Evolutionary conservation across 805 yeast genomes (phyloP).

Genomic region (Wickerhamomyces kurtzmanii): DNA sequence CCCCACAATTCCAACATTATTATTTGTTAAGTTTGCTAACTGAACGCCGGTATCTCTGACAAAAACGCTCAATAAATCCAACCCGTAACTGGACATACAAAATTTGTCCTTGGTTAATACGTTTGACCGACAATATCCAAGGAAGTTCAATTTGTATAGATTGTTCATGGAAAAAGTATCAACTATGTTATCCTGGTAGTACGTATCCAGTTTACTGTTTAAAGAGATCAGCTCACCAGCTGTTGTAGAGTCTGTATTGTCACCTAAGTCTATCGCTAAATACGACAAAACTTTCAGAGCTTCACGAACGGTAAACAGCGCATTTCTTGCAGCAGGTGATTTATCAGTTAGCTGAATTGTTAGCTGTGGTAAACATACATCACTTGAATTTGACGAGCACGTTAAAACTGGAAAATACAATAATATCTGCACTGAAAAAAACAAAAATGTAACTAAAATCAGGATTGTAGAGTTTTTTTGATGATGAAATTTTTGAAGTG

Average conservation of each 20-base stretch:
- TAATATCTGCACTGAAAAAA: too few relatives aligned
- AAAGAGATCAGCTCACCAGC: conserved; percentile 9
- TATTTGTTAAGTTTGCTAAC: conserved; percentile 28
- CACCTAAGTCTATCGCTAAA: conserved; percentile 34
- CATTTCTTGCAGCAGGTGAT: conserved; percentile 22
- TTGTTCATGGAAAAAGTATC: conserved; percentile 35
- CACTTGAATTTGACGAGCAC: conserved; percentile 19
- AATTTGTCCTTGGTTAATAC: conserved; percentile 8
- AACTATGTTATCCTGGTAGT: conserved; percentile 21
- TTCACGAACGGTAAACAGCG: conserved; percentile 26
- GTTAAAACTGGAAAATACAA: conserved; percentile 17
- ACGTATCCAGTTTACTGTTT: conserved; percentile 13
- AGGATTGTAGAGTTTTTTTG: too few relatives aligned
- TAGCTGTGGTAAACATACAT: conserved; percentile 32
- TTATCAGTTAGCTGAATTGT: conserved; percentile 28
- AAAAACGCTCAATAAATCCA: conserved; percentile 36
- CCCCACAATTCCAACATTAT: conserved; percentile 28
- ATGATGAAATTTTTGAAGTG: too few relatives aligned
- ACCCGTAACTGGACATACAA: conserved; percentile 30
- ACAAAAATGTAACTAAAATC: too few relatives aligned
- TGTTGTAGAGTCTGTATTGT: too few relatives aligned
- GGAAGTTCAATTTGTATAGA: conserved; percentile 30
- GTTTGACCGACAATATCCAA: conserved; percentile 38
- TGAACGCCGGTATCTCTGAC: conserved; percentile 42
- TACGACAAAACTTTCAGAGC: conserved; percentile 33